Percentiles rank a stretch among this genome's conserved stretches.
Evolutionary conservation across 176 grass and related monocot species (phyloP).

Genomic region (Rhipidocladum racemiflorum): DNA sequence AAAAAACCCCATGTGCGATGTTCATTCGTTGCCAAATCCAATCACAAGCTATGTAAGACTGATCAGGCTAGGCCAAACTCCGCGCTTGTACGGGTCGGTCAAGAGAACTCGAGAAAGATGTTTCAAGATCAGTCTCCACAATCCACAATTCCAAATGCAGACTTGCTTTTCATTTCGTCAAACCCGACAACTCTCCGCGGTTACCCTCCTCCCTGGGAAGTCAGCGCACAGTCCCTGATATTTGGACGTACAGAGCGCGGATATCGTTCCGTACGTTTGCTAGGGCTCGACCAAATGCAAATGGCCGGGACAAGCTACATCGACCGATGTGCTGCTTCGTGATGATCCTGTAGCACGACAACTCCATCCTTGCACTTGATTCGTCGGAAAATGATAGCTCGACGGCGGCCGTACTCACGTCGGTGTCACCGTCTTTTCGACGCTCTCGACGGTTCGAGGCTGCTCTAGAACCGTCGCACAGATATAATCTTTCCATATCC

Average conservation of each 20-base stretch:
- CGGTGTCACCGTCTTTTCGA: not conserved
- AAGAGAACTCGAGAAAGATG: not conserved
- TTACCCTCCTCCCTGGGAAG: not conserved
- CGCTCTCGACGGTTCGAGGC: not conserved
- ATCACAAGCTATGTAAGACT: not conserved
- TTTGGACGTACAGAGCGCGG: not conserved
- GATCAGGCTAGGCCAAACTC: not conserved
- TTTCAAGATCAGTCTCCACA: not conserved
- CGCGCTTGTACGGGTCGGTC: not conserved
- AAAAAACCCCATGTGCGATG: not conserved
- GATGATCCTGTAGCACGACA: not conserved
- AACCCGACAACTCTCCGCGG: not conserved
- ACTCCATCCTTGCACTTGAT: not conserved
- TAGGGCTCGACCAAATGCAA: not conserved
- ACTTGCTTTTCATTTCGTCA: not conserved
- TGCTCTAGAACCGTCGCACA: constrained; percentile 5
- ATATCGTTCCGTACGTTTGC: not conserved
- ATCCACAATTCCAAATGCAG: too few relatives aligned
- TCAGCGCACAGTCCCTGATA: not conserved
- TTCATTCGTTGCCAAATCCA: not conserved
- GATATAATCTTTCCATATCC: not conserved
- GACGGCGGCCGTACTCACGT: constrained; percentile 13
- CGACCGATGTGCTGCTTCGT: not conserved
- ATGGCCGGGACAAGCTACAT: not conserved
- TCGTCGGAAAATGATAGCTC: not conserved